Base-by-base conservation (phyloP, 495 filamentous ascomycete species). In the Podospora didyma region DNA sequence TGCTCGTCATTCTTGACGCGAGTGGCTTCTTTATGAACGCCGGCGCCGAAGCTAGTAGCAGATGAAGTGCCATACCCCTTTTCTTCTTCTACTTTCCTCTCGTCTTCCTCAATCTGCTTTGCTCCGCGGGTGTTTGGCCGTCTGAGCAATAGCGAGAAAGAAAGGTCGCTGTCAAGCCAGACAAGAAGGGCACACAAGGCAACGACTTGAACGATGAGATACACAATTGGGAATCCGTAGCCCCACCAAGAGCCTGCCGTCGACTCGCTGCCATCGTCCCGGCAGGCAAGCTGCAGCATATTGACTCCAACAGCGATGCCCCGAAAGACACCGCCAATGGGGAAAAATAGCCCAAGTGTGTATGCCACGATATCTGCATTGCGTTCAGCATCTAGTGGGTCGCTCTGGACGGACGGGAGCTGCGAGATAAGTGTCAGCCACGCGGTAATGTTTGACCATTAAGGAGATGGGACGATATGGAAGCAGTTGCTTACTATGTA, bases 151-250 rank as follows among this genome's bases (percentile, higher is more conserved):
- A 53, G 17, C 6, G 53, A 49, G 41, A 59, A 56, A 17, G 73
- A 72, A 14, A 79, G 79, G 17, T 84, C 87, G 31, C 79, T 81
- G 53, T 93, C 89, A 52, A 81, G 75, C 78, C 85, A 88, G n/a
- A 92, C 67, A 0, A 92, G 76, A 21, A 88, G 61, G 1, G 68
- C 69, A 54, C 88, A 86, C 1, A 91, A 73, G 24, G 84, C 35
- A n/a, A 87, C 61, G 0, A 80, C 79, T 63, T 94, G 89, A 0
- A 83, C 23, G 35, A 88, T 75, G 9, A 92, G 78, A 56, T 91
- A 90, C 2, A 85, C 67, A 49, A 94, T 89, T 2, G 89, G 87
- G 0, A 84, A 84, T 37, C 89, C 89, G 62, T 88, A 95, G 39
- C 87, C 76, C 4, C 72, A 79, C 51, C 91, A 83, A 1, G 73